Percentiles rank a stretch among this genome's conserved stretches.
These are phyloP conservation scores for Tetrahymena elliotti DNA, from an alignment of 73 alveolate species.

Conservation along the genomic window DNA sequence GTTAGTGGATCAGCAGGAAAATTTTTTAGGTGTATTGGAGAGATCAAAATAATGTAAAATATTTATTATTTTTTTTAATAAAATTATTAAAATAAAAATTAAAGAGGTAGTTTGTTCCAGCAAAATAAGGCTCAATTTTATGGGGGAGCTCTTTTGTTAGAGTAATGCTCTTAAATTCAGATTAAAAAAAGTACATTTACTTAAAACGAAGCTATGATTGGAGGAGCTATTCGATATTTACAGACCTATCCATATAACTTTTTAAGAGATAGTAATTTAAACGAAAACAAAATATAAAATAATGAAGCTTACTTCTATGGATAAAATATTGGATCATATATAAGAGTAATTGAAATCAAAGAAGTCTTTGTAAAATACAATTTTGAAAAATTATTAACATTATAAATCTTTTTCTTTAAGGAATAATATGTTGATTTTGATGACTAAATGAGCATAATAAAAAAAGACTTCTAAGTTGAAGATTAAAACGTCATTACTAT, in stretches of 20 bases:
- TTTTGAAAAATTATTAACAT: not conserved
- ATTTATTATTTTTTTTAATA: not conserved
- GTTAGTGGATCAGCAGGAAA: not conserved
- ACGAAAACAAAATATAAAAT: not conserved
- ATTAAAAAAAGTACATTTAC: not conserved
- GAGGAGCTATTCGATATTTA: not conserved
- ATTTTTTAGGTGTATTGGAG: not conserved
- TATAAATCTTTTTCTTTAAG: not conserved
- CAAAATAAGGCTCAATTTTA: not conserved
- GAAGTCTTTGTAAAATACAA: not conserved
- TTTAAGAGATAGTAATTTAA: not conserved
- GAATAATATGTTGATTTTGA: not conserved
- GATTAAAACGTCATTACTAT: not conserved
- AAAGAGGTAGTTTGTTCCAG: not conserved
- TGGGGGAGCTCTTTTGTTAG: not conserved
- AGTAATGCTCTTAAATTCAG: not conserved
- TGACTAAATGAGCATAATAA: not conserved
- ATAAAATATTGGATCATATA: not conserved
- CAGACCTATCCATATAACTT: not conserved
- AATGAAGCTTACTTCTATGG: not conserved
- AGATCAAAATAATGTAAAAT: not conserved
- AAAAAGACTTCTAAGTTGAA: not conserved
- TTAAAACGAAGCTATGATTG: not conserved
- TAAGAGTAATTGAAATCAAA: not conserved
- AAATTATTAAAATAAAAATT: not conserved